Conservation (phyloP, 805 yeast genomes). For the Ogataea chonburiensis region DNA sequence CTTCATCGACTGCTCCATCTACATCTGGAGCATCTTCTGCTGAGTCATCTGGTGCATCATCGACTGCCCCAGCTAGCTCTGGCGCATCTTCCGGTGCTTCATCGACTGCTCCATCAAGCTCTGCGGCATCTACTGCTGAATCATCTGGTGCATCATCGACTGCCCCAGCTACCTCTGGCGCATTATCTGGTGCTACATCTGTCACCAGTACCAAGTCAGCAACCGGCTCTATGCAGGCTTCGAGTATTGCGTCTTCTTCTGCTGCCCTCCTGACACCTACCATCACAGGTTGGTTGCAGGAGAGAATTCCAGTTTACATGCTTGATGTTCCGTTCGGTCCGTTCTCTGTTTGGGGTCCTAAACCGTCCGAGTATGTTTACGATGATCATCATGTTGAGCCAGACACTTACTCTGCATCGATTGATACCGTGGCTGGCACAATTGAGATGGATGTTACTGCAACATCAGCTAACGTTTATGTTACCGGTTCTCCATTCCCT, state of each 20-base stretch:
- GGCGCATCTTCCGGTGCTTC: too few species aligned
- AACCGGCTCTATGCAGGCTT: too few species aligned
- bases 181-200: background rate
- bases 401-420: background rate
- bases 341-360: constrained; percentile 2
- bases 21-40: too few species aligned
- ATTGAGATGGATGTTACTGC: constrained; percentile 1
- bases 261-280: background rate
- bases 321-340: constrained; percentile 7
- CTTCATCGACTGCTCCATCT: too few species aligned
- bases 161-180: background rate
- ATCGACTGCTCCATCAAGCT: too few species aligned
- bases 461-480: background rate
- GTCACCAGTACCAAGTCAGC: too few species aligned
- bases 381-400: background rate
- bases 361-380: constrained; percentile 1
- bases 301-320: background rate
- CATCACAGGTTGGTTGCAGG: constrained; percentile 3
- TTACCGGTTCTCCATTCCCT: constrained; percentile 2
- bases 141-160: background rate
- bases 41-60: too few species aligned
- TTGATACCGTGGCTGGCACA: background rate
- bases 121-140: background rate
- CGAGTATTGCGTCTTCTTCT: background rate
- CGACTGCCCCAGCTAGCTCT: too few species aligned